Percentiles rank a stretch among this genome's conserved stretches.
These are phyloP conservation scores for Alternaria novae-zelandiae DNA, from an alignment of 2,329 filamentous ascomycete species.

Conservation along the genomic window DNA sequence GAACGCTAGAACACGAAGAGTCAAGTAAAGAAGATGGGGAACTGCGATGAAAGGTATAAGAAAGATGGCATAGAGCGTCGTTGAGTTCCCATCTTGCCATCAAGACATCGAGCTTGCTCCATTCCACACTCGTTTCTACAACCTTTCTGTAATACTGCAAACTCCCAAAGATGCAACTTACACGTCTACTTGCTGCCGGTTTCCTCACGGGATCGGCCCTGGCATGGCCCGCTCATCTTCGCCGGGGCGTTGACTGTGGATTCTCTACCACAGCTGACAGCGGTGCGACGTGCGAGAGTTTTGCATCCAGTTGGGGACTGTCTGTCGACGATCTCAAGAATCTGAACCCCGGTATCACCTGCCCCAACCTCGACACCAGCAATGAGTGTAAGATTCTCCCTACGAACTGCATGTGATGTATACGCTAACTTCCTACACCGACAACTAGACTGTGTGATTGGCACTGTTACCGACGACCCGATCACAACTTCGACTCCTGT, in stretches of 20 bases:
- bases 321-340: background rate
- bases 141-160: background rate
- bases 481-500: background rate
- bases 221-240: background rate
- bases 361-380: background rate
- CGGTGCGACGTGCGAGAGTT: background rate
- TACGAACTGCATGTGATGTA: no score
- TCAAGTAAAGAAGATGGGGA: background rate
- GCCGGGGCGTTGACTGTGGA: background rate
- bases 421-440: no score
- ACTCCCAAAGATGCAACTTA: background rate
- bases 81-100: background rate
- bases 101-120: background rate
- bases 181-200: background rate
- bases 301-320: background rate
- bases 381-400: background rate
- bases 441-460: background rate
- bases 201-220: background rate
- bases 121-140: background rate
- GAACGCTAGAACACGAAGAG: background rate
- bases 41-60: background rate
- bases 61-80: background rate
- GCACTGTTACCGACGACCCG: background rate
- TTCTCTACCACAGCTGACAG: background rate
- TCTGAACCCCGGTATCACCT: slow-evolving; percentile 1